A percentile compares a stretch with the other conserved stretches of the same genome.
Evolutionary conservation across 352 stramenopile genomes (phyloP).

Genomic region (Stramenopiles sp.): DNA sequence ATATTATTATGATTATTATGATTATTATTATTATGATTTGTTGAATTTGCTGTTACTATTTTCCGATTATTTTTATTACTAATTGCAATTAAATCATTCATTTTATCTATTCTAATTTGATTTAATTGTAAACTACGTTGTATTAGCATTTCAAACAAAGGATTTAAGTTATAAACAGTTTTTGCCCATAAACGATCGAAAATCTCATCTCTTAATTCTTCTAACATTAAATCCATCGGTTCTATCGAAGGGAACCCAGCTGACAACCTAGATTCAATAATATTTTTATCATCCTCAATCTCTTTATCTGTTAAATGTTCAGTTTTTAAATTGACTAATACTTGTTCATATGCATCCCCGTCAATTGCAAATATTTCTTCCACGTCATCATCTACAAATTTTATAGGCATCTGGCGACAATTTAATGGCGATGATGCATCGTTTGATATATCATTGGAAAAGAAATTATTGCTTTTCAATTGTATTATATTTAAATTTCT

Average conservation of each 20-base stretch:
- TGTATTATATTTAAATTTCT: neutral
- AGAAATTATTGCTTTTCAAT: neutral
- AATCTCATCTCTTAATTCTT: neutral
- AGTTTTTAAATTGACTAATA: neutral
- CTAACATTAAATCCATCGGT: neutral
- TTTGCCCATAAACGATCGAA: neutral
- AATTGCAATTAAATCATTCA: too few species aligned
- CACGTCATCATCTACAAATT: neutral
- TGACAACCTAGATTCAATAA: neutral
- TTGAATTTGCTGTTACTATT: neutral
- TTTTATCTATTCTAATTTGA: neutral
- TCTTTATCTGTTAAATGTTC: neutral
- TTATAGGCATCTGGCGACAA: neutral
- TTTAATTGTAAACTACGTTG: neutral
- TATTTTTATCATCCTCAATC: neutral
- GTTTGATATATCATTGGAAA: neutral
- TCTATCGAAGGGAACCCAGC: neutral
- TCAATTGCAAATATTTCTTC: neutral
- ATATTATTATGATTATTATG: neutral
- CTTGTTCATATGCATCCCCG: neutral
- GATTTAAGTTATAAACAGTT: neutral
- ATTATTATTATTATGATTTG: neutral
- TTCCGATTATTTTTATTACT: too few species aligned
- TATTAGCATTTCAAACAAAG: neutral
- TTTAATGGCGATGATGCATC: neutral